Evolutionary conservation across 352 stramenopile genomes (phyloP).

Genomic region (Poterioochromonas sp.): DNA sequence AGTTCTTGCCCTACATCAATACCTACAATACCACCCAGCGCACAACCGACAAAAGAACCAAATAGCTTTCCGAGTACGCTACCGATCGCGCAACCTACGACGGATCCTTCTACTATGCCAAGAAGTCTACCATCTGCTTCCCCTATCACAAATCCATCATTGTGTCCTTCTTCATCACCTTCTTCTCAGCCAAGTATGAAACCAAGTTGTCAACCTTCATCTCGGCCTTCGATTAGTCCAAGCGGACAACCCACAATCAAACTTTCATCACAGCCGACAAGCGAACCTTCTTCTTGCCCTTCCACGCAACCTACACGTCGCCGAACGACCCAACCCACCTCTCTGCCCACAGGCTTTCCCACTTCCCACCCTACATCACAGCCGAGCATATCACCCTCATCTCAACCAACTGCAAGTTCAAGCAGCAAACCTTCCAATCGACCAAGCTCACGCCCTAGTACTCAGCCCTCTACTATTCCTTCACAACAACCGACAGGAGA

Average conservation of each 20-base stretch:
- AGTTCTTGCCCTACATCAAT: slow-evolving; percentile 13
- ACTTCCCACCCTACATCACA: too few relatives aligned
- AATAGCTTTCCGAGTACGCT: slow-evolving; percentile 11
- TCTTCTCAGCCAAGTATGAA: slow-evolving; percentile 13
- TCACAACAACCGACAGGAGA: too few relatives aligned
- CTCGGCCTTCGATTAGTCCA: slow-evolving; percentile 8
- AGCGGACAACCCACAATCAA: slow-evolving; percentile 10
- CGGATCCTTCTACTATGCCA: slow-evolving; percentile 10
- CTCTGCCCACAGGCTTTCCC: too few relatives aligned
- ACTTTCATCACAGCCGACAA: slow-evolving; percentile 13
- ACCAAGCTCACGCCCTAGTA: too few relatives aligned
- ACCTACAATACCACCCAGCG: slow-evolving; percentile 8
- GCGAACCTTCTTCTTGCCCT: too few relatives aligned
- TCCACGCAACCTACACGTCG: too few relatives aligned
- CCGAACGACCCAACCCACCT: too few relatives aligned
- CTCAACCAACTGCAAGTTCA: too few relatives aligned
- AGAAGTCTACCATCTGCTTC: slow-evolving; percentile 11
- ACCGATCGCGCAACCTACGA: slow-evolving; percentile 7
- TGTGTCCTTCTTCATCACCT: slow-evolving; percentile 11
- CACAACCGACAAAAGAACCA: slow-evolving; percentile 11
- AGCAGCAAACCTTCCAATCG: too few relatives aligned
- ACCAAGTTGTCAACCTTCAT: slow-evolving; percentile 13
- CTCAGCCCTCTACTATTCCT: too few relatives aligned
- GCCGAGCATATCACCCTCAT: too few relatives aligned
- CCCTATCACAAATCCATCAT: slow-evolving; percentile 13